These are phyloP conservation scores for Punctularia strigosozonata DNA, from an alignment of 768 basidiomycete species.

Conservation along the genomic window DNA sequence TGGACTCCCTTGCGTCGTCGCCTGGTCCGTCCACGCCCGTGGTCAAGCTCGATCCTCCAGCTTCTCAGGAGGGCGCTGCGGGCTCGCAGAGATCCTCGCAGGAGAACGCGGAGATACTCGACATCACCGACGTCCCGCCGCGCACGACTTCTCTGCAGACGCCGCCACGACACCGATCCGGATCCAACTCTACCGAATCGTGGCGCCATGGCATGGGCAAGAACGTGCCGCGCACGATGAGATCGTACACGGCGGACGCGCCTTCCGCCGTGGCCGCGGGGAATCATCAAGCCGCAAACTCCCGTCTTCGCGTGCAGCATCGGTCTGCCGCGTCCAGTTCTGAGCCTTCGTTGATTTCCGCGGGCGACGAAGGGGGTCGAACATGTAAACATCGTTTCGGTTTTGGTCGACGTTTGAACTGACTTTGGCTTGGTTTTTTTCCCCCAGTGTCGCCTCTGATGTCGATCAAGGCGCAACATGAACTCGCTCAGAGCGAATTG, in stretches of 20 bases:
- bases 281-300: slow-evolving; percentile 27
- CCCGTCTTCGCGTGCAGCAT: slow-evolving; percentile 50
- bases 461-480: slow-evolving; percentile 35
- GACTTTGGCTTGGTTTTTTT: slow-evolving; percentile 5
- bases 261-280: slow-evolving; percentile 11
- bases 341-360: slow-evolving; percentile 67
- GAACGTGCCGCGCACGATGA: no score
- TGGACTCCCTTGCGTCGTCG: slow-evolving; percentile 7
- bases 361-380: slow-evolving; percentile 35
- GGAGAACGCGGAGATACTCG: slow-evolving; percentile 14
- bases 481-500: slow-evolving; percentile 41
- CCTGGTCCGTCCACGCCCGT: slow-evolving; percentile 4
- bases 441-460: slow-evolving; percentile 13
- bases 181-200: slow-evolving; percentile 6
- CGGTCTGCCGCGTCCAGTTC: slow-evolving; percentile 68
- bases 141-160: slow-evolving; percentile 38
- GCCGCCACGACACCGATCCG: slow-evolving; percentile 8
- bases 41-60: background rate
- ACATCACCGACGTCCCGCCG: slow-evolving; percentile 31
- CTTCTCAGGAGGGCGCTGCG: no score
- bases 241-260: no score
- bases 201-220: no score
- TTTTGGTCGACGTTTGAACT: slow-evolving; percentile 6
- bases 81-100: no score
- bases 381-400: slow-evolving; percentile 27